Percentiles rank a stretch among this genome's conserved stretches.
These are phyloP conservation scores for Penicillium corylophilum DNA, from an alignment of 2,329 filamentous ascomycete genomes.

Conservation along the genomic window DNA sequence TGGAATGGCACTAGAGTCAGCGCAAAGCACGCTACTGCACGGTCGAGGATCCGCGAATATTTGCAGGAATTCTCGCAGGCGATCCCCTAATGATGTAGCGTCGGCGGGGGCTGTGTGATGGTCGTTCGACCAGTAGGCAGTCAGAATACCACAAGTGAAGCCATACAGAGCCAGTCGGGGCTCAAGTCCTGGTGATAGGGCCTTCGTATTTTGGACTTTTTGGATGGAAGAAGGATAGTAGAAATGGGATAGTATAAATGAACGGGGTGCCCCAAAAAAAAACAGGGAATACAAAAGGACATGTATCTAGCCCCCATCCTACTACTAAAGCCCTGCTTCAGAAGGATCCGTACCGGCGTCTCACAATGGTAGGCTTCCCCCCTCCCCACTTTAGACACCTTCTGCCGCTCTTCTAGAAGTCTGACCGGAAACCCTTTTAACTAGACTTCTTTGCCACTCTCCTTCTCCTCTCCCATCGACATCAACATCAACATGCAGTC, in stretches of 20 bases:
- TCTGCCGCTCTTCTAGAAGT: conserved; percentile 12
- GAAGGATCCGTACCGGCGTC: conserved; percentile 20
- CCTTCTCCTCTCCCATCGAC: conserved; percentile 7
- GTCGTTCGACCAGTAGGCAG: conserved; percentile 5
- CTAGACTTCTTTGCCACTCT: conserved; percentile 12
- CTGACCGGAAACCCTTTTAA: conserved; percentile 7
- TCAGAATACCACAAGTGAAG: neutral
- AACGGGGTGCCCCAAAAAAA: neutral
- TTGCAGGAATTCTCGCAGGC: conserved; percentile 25
- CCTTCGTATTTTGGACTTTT: neutral
- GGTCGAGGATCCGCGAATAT: conserved; percentile 15
- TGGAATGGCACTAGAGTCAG: conserved; percentile 2
- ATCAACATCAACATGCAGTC: conserved; percentile 20
- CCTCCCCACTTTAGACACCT: conserved; percentile 1
- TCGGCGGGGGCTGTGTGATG: conserved; percentile 18
- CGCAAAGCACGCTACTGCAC: conserved; percentile 13
- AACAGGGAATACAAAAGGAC: neutral
- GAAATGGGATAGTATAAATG: neutral
- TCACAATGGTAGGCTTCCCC: conserved; percentile 19
- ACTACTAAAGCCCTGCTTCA: neutral
- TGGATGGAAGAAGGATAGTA: neutral
- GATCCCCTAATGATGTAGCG: conserved; percentile 12
- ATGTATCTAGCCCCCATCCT: neutral
- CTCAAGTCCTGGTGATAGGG: neutral
- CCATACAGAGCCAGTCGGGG: neutral